phyloP scores from a whole-genome alignment of 2,329 filamentous ascomycete species.

The Dactylella cylindrospora region DNA sequence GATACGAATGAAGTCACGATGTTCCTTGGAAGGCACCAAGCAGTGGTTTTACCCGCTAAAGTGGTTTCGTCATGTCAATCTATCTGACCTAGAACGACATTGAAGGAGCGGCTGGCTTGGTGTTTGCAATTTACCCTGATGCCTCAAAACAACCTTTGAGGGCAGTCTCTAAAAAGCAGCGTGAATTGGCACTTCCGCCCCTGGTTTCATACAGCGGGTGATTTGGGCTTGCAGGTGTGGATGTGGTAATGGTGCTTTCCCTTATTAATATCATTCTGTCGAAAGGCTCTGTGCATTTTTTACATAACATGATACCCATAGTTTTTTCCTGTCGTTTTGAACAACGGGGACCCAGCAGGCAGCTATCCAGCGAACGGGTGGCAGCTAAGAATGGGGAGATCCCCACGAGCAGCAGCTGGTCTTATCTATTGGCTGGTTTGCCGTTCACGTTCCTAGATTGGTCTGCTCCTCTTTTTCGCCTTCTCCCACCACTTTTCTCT shows the following conservation, averaged over 20 bases:
- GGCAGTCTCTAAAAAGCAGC: constrained; percentile 4
- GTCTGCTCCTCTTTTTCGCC: constrained; percentile 16
- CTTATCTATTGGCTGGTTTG: constrained; percentile 40
- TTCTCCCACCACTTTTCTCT: background rate
- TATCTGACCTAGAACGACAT: too few species aligned
- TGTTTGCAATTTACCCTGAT: too few species aligned
- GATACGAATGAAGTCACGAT: too few species aligned
- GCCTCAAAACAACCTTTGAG: too few species aligned
- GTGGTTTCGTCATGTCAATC: too few species aligned
- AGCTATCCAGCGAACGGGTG: too few species aligned
- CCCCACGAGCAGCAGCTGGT: constrained; percentile 35
- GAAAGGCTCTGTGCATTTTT: constrained; percentile 4
- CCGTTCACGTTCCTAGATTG: constrained; percentile 28
- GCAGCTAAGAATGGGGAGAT: constrained; percentile 9
- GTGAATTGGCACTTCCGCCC: constrained; percentile 42
- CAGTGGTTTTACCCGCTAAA: too few species aligned
- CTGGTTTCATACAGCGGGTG: constrained; percentile 43
- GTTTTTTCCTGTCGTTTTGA: constrained; percentile 1
- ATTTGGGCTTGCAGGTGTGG: constrained; percentile 41
- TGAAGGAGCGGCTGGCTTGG: too few species aligned
- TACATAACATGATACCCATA: constrained; percentile 10
- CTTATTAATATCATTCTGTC: constrained; percentile 9
- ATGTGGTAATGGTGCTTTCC: constrained; percentile 8
- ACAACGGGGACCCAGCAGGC: too few species aligned
- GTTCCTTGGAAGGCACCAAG: too few species aligned